Conservation (phyloP, 2,329 filamentous ascomycete species). For the Xylaria sp. region DNA sequence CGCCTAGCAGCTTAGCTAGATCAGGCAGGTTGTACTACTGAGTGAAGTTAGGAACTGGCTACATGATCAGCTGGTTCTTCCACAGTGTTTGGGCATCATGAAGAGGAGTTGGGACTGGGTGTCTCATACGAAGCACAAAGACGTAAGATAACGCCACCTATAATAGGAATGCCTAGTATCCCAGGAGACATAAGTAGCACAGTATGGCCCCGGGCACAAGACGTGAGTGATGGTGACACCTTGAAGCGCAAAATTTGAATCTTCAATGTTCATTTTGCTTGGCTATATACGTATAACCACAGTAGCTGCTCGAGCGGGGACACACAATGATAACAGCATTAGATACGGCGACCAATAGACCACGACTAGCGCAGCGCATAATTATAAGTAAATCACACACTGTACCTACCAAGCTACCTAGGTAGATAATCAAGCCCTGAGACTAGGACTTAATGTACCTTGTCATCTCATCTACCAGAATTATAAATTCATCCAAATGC, state of each 20-base stretch:
- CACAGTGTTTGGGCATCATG: not conserved
- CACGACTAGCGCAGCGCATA: not conserved
- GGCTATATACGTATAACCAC: not conserved
- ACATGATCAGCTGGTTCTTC: not conserved
- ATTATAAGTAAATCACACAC: conserved; percentile 5
- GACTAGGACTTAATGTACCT: not conserved
- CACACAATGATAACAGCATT: not conserved
- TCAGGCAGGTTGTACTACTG: conserved; percentile 13
- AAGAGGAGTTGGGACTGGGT: conserved; percentile 9
- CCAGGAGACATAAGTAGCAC: not conserved
- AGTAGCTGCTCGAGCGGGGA: not conserved
- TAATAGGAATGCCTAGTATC: not conserved
- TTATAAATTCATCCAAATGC: not conserved
- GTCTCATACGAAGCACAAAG: conserved; percentile 19
- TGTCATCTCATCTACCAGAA: not conserved
- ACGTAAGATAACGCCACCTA: conserved; percentile 1
- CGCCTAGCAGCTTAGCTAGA: conserved; percentile 1
- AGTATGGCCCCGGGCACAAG: not conserved
- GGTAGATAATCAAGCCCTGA: not conserved
- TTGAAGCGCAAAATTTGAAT: not conserved
- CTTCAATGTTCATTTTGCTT: not conserved
- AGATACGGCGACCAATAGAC: conserved; percentile 6
- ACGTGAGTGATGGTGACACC: not conserved
- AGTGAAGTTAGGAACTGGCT: conserved; percentile 7
- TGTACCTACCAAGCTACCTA: conserved; percentile 5